phyloP scores from a whole-genome alignment of 768 basidiomycete species.

The Gymnopilus junonius region DNA sequence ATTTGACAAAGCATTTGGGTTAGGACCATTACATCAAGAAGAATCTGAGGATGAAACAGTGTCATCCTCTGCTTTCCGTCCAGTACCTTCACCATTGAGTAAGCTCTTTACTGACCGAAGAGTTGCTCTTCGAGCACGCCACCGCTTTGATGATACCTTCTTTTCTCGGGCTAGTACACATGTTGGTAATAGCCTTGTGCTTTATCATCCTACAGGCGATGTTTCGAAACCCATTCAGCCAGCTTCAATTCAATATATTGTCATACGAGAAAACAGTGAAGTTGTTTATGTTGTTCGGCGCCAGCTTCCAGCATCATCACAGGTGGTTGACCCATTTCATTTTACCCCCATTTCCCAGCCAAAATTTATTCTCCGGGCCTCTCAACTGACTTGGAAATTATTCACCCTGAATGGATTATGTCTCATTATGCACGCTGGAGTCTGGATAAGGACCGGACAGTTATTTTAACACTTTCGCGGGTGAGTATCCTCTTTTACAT shows the following conservation, averaged over 20 bases:
- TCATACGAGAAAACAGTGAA: not conserved
- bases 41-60: not conserved
- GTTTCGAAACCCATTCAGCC: conserved; percentile 10
- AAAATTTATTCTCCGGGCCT: conserved; percentile 21
- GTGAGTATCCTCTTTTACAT: too few species aligned
- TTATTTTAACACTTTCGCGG: conserved; percentile 17
- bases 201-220: conserved; percentile 20
- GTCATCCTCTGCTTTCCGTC: not conserved
- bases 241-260: conserved; percentile 25
- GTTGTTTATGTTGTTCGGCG: conserved; percentile 15
- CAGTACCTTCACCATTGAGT: not conserved
- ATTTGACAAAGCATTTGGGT: conserved; percentile 16
- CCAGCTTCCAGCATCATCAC: conserved; percentile 8
- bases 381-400: conserved; percentile 12
- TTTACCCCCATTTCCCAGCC: conserved; percentile 25
- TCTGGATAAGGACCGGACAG: conserved; percentile 5
- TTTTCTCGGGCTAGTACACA: conserved; percentile 22
- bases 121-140: conserved; percentile 18
- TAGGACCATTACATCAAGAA: not conserved
- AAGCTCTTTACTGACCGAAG: not conserved
- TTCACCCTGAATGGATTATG: conserved; percentile 21
- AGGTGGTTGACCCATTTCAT: conserved; percentile 19
- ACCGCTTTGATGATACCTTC: conserved; percentile 10
- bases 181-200: conserved; percentile 28
- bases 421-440: conserved; percentile 26